Percentiles rank a stretch among this genome's conserved stretches.
Evolutionary conservation across 106 monocot species (phyloP).

Genomic region (Acorus gramineus): DNA sequence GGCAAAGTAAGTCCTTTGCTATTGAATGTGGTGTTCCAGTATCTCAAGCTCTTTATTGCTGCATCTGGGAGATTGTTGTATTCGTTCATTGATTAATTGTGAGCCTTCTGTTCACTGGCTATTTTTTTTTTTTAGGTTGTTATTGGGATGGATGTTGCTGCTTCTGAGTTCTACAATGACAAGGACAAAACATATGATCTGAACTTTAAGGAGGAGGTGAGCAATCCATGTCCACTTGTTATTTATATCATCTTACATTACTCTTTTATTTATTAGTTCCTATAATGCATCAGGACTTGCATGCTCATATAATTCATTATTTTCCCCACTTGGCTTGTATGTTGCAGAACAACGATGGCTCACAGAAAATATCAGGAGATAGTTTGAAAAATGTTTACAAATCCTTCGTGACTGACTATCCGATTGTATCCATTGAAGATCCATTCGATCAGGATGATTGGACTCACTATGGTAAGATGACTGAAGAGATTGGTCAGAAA

Average conservation of each 20-base stretch:
- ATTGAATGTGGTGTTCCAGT: not conserved
- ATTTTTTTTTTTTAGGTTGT: slow-evolving; percentile 51
- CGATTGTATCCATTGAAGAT: slow-evolving; percentile 96
- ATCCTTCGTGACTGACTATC: slow-evolving; percentile 80
- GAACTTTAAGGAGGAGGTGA: slow-evolving; percentile 89
- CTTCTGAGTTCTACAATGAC: slow-evolving; percentile 82
- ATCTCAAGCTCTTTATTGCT: not conserved
- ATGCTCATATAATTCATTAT: too few species aligned
- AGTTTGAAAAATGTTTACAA: slow-evolving; percentile 85
- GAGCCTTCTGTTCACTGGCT: slow-evolving; percentile 1
- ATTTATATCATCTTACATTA: too few species aligned
- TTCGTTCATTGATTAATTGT: not conserved
- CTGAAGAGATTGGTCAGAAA: slow-evolving; percentile 67
- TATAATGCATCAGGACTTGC: too few species aligned
- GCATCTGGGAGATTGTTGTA: not conserved
- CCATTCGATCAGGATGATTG: slow-evolving; percentile 99
- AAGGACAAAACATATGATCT: slow-evolving; percentile 87
- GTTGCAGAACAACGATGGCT: slow-evolving; percentile 89
- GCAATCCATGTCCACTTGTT: not conserved
- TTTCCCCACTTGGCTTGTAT: not conserved
- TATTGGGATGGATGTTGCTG: slow-evolving; percentile 99
- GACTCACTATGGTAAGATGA: slow-evolving; percentile 78
- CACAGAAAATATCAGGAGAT: slow-evolving; percentile 92
- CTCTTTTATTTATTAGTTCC: too few species aligned
- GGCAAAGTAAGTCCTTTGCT: slow-evolving; percentile 13